Conservation (phyloP, 1,284 basidiomycete species). For the Pseudozyma sp. region DNA sequence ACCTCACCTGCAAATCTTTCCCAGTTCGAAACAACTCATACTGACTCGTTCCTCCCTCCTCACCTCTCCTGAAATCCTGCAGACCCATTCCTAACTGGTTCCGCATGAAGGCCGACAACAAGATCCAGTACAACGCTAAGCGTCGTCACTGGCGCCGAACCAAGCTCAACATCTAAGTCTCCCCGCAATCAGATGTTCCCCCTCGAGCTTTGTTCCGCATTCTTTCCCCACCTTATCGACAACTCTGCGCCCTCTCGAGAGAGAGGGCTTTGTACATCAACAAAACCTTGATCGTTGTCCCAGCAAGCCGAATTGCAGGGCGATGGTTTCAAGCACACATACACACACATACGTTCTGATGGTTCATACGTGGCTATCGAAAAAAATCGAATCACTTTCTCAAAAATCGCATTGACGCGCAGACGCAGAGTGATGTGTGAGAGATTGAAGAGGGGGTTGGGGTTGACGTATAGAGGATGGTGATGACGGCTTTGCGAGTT, state of each 20-base stretch:
- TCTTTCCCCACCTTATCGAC: not conserved
- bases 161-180: slow-evolving; percentile 65
- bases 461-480: no score
- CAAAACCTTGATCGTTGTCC: no score
- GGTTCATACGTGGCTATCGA: no score
- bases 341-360: no score
- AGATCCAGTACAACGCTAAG: slow-evolving; percentile 80
- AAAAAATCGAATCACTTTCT: no score
- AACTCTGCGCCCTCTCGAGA: not conserved
- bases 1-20: not conserved
- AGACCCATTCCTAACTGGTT: slow-evolving; percentile 98
- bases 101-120: slow-evolving; percentile 94
- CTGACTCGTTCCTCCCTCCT: slow-evolving; percentile 10
- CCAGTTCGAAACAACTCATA: not conserved
- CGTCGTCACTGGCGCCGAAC: slow-evolving; percentile 68
- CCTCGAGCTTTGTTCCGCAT: not conserved
- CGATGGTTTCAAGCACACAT: no score
- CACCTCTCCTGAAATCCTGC: not conserved
- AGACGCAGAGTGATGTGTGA: no score
- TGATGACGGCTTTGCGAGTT: no score
- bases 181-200: slow-evolving; percentile 1
- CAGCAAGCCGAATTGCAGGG: no score
- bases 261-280: slow-evolving; percentile 1
- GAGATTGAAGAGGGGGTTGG: no score
- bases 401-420: no score